phyloP scores from a whole-genome alignment of 164 flowering plant genomes.

The Vitis labrusca region DNA sequence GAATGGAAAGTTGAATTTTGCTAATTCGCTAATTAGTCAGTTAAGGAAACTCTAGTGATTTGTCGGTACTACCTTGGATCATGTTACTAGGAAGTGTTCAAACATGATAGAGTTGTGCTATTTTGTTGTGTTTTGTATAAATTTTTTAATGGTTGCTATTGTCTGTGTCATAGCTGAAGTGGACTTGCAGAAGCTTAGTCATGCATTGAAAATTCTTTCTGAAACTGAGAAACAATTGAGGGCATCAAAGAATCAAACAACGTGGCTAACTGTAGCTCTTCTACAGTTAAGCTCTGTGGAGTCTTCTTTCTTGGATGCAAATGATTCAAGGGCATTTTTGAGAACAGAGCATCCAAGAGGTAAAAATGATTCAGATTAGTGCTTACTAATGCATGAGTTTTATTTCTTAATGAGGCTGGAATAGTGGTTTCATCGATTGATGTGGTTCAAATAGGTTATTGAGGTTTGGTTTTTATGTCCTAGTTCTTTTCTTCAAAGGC shows the following conservation, averaged over 20 bases:
- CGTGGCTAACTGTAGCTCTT: slow-evolving; percentile 95
- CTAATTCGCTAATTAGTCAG: too few relatives aligned
- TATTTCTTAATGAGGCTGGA: background rate
- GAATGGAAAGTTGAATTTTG: too few relatives aligned
- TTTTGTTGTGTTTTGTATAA: background rate
- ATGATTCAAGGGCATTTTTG: slow-evolving; percentile 35
- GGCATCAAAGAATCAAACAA: slow-evolving; percentile 74
- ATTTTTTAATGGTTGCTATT: background rate
- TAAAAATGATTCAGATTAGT: slow-evolving; percentile 19
- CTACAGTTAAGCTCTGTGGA: slow-evolving; percentile 72
- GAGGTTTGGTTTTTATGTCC: background rate
- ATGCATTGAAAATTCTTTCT: slow-evolving; percentile 79
- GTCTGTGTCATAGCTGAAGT: slow-evolving; percentile 57
- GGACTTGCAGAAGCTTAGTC: slow-evolving; percentile 66
- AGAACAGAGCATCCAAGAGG: slow-evolving; percentile 42
- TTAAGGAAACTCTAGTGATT: too few relatives aligned
- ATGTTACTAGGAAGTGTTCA: too few relatives aligned
- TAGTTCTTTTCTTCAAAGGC: slow-evolving; percentile 20
- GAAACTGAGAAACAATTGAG: slow-evolving; percentile 90
- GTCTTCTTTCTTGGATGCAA: slow-evolving; percentile 35
- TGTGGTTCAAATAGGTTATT: background rate
- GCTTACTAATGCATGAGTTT: background rate
- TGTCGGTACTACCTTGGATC: too few relatives aligned
- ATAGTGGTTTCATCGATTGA: background rate
- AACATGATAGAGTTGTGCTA: too few relatives aligned